Base-by-base conservation (phyloP, 2,329 filamentous ascomycete genomes). In the Claviceps fusiformis region DNA sequence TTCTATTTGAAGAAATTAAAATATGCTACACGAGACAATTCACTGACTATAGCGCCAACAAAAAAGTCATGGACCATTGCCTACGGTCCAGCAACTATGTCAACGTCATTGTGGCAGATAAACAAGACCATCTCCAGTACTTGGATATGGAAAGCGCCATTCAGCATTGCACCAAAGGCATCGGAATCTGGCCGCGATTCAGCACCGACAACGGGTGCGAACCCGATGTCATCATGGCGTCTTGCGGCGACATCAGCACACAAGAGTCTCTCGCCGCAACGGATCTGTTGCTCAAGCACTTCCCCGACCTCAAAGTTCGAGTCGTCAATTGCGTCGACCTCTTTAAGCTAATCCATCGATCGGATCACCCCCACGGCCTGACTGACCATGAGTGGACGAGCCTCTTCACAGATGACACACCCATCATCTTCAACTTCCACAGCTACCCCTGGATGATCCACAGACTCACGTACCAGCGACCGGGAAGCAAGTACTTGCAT, bases 391-490 rank as follows among this genome's bases (percentile, higher is more conserved):
- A 89, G 65, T 91, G 83, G 80, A 70, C 69, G 15, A 74, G 83
- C 44, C 71, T 89, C 60, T 91, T 91, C 75, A 90, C 86, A 0
- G 74, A 76, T 17, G 74, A 89, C 72, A 83, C 77, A 60, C 87
- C 86, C 27, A 74, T 89, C 65, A 82, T 90, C 65, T 90, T 91
- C 75, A 90, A 89, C 73, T 91, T 90, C 79, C 87, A 91, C 73
- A 85, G 81, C 37, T 90, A 91, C 71, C 86, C 87, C 9, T 90
- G 84, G 85, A 75, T 91, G 63, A 80, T 91, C 53, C 86, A 90
- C 71, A 78, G 86, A 52, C 70, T 91, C 61, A 86, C 85, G 0
- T 90, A 89, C 72, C 85, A 86, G 71, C 81, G 86, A 1, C 83
- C 82, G 1, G 86, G 85, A 5, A 80, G 78, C 66, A 66, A 75